Base-by-base conservation (phyloP, 441 rosid species). In the Eutrema salsugineum region DNA sequence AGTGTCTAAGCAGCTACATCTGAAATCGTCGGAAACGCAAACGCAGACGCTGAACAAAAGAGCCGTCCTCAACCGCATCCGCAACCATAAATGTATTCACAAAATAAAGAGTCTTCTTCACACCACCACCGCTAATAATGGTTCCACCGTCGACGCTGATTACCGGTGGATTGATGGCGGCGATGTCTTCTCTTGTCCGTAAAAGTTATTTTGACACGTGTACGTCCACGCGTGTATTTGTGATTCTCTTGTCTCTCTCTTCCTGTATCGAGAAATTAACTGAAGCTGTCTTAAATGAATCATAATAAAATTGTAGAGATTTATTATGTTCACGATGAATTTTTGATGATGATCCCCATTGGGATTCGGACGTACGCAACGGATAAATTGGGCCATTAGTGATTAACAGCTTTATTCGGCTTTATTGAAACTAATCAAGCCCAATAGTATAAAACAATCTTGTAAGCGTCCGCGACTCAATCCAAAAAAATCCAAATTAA, bases 61-160 rank as follows among this genome's bases (percentile, higher is more conserved):
- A 70, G 79, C 75, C 6, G 79, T 76, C 6, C 71, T 76, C 5
- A 76, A 70, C 79, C 71, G 79, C 17, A 70, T 76, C 54, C 79
- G 71, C 24, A 11, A 76, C 62, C 66, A 70, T 27, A 76, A 70
- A 63, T 76, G 79, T 70, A 76, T 76, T 56, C n/a, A 76, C 28
- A 56, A 76, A 70, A 55, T 76, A 40, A 76, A 76, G 66, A 69
- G 6, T 63, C 62, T 76, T 11, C 66, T 76, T 39, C 66, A 55
- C 19, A 56, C 71, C 16, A 69, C 71, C 61, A 70, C 66, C 0
- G 33, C 15, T 56, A 22, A 16, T 22, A 63, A 76, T 32, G 71
- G 75, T 14, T 7, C 70, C 50, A 38, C 70, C 75, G 71, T 56
- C 33, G 79, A 70, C 5, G 30, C 14, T 54, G 79, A 49, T 38